These are phyloP conservation scores for Aspergillus cejpii DNA, from an alignment of 2,329 filamentous ascomycete genomes.

Conservation along the genomic window DNA sequence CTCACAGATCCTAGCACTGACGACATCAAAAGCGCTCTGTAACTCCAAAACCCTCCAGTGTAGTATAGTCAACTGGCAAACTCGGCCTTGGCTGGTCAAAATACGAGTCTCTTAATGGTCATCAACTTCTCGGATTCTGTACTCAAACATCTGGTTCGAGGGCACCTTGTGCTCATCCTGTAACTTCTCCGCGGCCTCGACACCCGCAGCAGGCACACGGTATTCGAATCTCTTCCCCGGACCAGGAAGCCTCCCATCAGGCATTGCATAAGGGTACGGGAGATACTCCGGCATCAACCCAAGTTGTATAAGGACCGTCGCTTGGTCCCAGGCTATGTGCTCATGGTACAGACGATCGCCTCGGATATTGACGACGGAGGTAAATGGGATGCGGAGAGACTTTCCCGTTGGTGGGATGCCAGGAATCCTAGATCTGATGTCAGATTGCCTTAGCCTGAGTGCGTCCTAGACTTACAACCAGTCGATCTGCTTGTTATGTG, in stretches of 20 bases:
- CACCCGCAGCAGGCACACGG: slow-evolving; percentile 54
- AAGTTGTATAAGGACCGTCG: slow-evolving; percentile 54
- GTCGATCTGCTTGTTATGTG: slow-evolving; percentile 57
- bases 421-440: slow-evolving; percentile 41
- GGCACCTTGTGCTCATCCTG: slow-evolving; percentile 44
- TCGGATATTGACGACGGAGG: slow-evolving; percentile 59
- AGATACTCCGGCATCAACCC: slow-evolving; percentile 60
- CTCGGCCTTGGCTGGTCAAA: too few relatives aligned
- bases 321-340: slow-evolving; percentile 66
- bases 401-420: slow-evolving; percentile 54
- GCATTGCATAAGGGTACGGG: slow-evolving; percentile 53
- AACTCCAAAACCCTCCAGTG: too few relatives aligned
- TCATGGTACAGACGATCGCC: slow-evolving; percentile 64
- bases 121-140: slow-evolving; percentile 26
- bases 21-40: too few relatives aligned
- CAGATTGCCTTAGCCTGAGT: not conserved
- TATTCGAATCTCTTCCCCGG: slow-evolving; percentile 50
- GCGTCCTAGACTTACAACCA: slow-evolving; percentile 56
- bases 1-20: too few relatives aligned
- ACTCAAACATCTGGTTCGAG: slow-evolving; percentile 54
- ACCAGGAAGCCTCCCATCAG: slow-evolving; percentile 32
- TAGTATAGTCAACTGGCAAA: too few relatives aligned
- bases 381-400: slow-evolving; percentile 56
- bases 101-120: slow-evolving; percentile 1
- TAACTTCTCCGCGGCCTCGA: slow-evolving; percentile 49